Conservation (phyloP, 164 flowering plant species). For the Nymphaea thermarum region DNA sequence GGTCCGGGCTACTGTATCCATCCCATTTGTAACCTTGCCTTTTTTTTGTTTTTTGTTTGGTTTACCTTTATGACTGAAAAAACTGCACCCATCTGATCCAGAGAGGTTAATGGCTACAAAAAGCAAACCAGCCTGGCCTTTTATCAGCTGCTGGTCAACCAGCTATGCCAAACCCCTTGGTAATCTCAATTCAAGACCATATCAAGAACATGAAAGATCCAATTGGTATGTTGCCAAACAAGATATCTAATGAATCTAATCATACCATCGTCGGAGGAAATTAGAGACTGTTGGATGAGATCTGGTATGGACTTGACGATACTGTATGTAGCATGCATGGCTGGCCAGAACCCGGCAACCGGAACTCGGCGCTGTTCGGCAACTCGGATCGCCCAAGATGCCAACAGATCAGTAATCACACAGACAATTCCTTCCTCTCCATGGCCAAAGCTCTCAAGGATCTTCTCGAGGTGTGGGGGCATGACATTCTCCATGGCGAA, state of each 20-base stretch:
- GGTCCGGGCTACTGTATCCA: background rate
- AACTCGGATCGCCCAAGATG: conserved; percentile 67
- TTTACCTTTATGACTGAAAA: background rate
- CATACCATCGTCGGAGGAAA: conserved; percentile 43
- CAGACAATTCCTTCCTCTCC: conserved; percentile 27
- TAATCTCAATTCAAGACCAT: background rate
- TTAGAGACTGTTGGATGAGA: conserved; percentile 29
- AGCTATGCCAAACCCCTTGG: background rate
- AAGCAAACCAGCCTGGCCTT: background rate
- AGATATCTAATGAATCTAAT: background rate
- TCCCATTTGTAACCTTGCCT: background rate
- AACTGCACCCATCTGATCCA: background rate
- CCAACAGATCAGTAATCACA: conserved; percentile 54
- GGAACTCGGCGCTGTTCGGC: conserved; percentile 25
- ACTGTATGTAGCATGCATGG: conserved; percentile 61
- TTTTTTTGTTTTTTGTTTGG: no score
- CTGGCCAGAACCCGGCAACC: conserved; percentile 80
- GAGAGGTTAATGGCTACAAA: background rate
- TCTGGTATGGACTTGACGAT: conserved; percentile 51
- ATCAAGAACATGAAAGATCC: no score
- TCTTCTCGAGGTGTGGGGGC: conserved; percentile 37
- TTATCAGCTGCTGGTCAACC: background rate
- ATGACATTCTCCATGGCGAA: conserved; percentile 54
- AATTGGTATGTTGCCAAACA: background rate
- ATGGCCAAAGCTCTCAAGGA: conserved; percentile 11